phyloP scores from a whole-genome alignment of 73 alveolate genomes.

The Paramecium sonneborni region DNA sequence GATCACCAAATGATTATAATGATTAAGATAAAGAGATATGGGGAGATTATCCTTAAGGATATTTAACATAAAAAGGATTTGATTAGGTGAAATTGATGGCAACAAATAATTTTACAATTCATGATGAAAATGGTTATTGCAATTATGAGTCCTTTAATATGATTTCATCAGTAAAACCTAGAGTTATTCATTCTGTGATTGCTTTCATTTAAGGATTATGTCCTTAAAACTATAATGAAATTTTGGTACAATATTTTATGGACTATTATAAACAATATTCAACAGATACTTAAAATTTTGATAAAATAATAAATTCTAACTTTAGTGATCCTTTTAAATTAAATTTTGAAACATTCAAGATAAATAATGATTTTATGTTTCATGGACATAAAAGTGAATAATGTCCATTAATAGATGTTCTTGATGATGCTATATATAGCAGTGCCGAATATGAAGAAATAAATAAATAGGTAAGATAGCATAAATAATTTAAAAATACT shows the following conservation, averaged over 20 bases:
- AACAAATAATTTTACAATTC: background rate
- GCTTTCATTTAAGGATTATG: conserved; percentile 38
- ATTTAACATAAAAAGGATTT: conserved; percentile 8
- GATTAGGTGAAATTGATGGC: background rate
- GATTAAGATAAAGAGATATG: background rate
- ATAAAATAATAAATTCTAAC: background rate
- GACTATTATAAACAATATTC: conserved; percentile 48
- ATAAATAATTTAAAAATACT: background rate
- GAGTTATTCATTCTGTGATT: background rate
- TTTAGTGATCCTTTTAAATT: background rate
- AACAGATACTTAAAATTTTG: background rate
- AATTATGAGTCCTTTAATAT: background rate
- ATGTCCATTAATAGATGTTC: background rate
- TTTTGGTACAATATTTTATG: background rate
- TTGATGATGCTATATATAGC: background rate
- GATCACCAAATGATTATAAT: conserved; percentile 34
- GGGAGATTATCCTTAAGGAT: background rate
- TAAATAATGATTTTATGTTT: background rate
- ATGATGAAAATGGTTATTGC: background rate
- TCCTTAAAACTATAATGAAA: conserved; percentile 23
- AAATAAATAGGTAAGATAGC: background rate
- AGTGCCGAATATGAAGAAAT: conserved; percentile 22
- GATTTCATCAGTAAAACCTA: background rate
- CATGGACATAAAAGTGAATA: conserved; percentile 34
- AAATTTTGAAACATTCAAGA: background rate